Percentiles rank a stretch among this genome's conserved stretches.
These are phyloP conservation scores for Penicillium canariense DNA, from an alignment of 495 filamentous ascomycete genomes.

Conservation along the genomic window DNA sequence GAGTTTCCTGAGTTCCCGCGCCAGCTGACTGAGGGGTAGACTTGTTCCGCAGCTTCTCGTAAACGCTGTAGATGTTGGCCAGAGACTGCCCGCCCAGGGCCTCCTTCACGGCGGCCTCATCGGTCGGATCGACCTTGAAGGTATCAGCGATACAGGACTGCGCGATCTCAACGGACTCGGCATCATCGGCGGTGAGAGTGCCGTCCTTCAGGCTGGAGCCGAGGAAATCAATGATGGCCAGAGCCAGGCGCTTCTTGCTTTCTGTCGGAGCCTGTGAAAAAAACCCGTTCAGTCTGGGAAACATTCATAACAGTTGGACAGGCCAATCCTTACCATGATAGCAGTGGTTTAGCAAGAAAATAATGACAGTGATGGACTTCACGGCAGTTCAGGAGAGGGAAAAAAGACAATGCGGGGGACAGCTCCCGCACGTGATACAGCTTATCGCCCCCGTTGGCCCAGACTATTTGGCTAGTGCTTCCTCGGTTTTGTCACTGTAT, in stretches of 20 bases:
- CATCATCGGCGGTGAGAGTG: conserved; percentile 79
- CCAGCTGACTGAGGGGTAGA: conserved; percentile 36
- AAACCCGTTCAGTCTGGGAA: conserved; percentile 6
- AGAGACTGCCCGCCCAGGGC: conserved; percentile 84
- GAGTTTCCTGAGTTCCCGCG: conserved; percentile 19
- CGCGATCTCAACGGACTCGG: conserved; percentile 88
- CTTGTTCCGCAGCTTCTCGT: conserved; percentile 87
- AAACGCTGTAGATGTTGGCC: conserved; percentile 86
- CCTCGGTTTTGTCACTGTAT: background rate
- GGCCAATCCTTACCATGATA: conserved; percentile 18
- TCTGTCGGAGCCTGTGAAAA: conserved; percentile 53
- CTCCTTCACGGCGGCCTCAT: conserved; percentile 67
- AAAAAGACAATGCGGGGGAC: conserved; percentile 27
- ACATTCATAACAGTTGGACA: background rate
- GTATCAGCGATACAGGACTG: conserved; percentile 88
- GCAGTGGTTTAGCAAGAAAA: conserved; percentile 5
- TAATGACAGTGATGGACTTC: background rate
- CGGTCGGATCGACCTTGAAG: conserved; percentile 86
- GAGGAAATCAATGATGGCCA: conserved; percentile 96
- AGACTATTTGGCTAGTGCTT: conserved; percentile 7
- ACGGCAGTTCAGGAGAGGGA: conserved; percentile 8
- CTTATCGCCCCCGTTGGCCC: conserved; percentile 28
- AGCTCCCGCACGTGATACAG: conserved; percentile 30
- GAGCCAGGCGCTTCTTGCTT: conserved; percentile 92
- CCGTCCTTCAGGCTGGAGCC: conserved; percentile 81